Conservation (phyloP, 1,284 basidiomycete genomes). For the Pyrrhoderma noxium region DNA sequence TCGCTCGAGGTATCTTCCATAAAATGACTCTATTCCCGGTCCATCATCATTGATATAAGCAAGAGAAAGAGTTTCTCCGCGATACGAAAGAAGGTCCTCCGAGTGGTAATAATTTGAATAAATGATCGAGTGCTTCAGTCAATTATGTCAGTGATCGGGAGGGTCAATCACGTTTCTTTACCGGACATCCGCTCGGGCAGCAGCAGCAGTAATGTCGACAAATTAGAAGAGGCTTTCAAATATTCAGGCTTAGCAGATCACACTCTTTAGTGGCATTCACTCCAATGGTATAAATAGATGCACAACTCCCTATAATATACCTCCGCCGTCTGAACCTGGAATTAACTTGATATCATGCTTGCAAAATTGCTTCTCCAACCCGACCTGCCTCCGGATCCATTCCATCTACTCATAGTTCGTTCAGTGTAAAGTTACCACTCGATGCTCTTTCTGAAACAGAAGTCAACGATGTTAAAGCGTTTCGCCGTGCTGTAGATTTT, state of each 20-base stretch:
- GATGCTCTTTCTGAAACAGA: constrained; percentile 43
- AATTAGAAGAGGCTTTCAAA: constrained; percentile 11
- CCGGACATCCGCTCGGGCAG: too few species aligned
- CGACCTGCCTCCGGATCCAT: constrained; percentile 58
- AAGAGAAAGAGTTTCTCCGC: too few species aligned
- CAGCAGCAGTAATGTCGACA: background rate
- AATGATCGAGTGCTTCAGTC: too few species aligned
- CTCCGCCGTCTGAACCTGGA: too few species aligned
- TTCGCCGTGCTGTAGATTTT: constrained; percentile 55
- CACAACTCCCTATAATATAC: too few species aligned
- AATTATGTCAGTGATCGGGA: too few species aligned
- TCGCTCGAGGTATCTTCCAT: constrained; percentile 65
- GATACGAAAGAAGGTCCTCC: too few species aligned
- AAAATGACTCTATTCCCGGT: constrained; percentile 4
- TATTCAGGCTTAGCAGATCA: constrained; percentile 32
- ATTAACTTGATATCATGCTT: constrained; percentile 47
- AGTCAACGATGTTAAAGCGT: constrained; percentile 42
- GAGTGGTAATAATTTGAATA: background rate
- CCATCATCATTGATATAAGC: background rate
- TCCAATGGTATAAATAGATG: too few species aligned
- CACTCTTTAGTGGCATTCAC: too few species aligned
- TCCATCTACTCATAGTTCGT: constrained; percentile 44
- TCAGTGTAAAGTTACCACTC: constrained; percentile 36
- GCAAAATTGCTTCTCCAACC: constrained; percentile 46
- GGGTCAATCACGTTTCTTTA: too few species aligned